Evolutionary conservation across 805 yeast species (phyloP).

Genomic region (Kazachstania psychrophila): DNA sequence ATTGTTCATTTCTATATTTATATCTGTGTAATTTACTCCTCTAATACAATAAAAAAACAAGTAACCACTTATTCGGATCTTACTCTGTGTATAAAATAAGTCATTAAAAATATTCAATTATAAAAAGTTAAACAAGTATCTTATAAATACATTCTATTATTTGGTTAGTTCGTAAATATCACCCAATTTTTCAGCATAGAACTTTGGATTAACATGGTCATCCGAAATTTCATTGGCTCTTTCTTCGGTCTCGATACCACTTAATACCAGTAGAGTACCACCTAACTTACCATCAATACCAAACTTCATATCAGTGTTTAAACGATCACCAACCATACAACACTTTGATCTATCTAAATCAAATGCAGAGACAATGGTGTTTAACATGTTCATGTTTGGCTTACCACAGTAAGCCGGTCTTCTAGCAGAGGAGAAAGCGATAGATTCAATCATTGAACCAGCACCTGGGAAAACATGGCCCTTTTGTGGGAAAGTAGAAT

Average conservation of each 20-base stretch:
- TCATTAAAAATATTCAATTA: background rate
- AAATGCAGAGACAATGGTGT: constrained; percentile 65
- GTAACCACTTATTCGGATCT: no score
- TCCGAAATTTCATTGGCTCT: constrained; percentile 35
- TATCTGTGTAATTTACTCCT: no score
- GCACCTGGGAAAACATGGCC: constrained; percentile 90
- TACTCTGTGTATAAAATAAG: no score
- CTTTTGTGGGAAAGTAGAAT: constrained; percentile 86
- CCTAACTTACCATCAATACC: constrained; percentile 76
- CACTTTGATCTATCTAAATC: constrained; percentile 49
- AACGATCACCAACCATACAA: constrained; percentile 90
- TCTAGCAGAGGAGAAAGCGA: constrained; percentile 68
- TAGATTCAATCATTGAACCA: constrained; percentile 77
- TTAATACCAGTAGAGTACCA: constrained; percentile 76
- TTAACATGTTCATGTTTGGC: constrained; percentile 84
- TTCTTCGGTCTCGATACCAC: constrained; percentile 81
- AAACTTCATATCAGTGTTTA: constrained; percentile 90
- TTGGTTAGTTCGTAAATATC: constrained; percentile 49
- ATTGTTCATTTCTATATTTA: no score
- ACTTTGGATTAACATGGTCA: constrained; percentile 46
- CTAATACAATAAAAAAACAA: no score
- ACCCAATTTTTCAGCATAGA: constrained; percentile 64
- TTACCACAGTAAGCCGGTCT: constrained; percentile 88
- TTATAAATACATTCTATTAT: background rate
- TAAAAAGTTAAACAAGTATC: background rate